Base-by-base conservation (phyloP, 2,329 filamentous ascomycete genomes). In the Diaporthe vaccinii region DNA sequence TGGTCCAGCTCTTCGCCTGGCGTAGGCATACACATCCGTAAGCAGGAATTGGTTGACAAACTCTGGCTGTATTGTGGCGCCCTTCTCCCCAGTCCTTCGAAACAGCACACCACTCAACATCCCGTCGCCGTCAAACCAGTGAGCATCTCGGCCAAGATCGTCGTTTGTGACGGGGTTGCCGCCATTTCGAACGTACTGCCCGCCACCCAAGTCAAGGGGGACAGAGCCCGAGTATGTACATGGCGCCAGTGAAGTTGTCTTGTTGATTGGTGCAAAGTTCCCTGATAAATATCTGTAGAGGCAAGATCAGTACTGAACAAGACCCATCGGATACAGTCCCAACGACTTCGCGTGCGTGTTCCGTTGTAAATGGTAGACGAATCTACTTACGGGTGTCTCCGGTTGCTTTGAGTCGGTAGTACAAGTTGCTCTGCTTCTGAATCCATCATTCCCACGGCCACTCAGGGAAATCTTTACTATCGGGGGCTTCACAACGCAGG, bases 61-160 rank as follows among this genome's bases (percentile, higher is more conserved):
- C 72, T 92, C 86, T 0, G 92, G 92, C 74, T 85, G 81, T 1
- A 92, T 86, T 3, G 82, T 77, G 0, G 79, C 77, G 3, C 82
- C 82, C 3, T 85, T 82, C 5, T 86, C 82, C 3, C 83, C 82
- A 3, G 39, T 71, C 10, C 85, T 85, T 39, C 84, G 84, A 80
- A 93, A 94, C 25, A 86, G 86, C 0, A 94, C 92, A 1, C 93
- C 93, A 41, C 90, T 90, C 15, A 94, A 88, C 93, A 94, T 94
- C 6, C 93, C 93, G 80, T 94, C 92, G 44, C 93, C 93, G 78
- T 94, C 93, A 76, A 94, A 94, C 92, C 92, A 94, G 80, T 94
- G 93, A 12, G 91, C 88, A 80, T 93, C 91, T 77, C 91, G 87
- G 53, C 87, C 88, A 3, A 90, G 81, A 72, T 93, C 89, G 31